A percentile compares a stretch with the other conserved stretches of the same genome.
Conservation (phyloP, 2,329 filamentous ascomycete genomes). For the Penicillium griseofulvum region DNA sequence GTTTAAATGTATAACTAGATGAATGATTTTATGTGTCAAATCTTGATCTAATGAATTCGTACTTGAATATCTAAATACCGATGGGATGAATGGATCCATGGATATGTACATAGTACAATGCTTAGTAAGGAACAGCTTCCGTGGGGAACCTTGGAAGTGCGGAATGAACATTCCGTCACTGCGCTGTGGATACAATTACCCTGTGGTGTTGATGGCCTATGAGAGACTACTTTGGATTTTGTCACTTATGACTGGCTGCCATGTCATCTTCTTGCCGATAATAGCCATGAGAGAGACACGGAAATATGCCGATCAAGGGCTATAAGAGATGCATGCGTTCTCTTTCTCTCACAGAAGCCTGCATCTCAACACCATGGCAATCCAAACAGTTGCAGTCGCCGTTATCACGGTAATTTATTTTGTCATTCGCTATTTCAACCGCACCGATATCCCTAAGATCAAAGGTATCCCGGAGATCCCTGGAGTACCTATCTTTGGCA, state of each 20-base stretch:
- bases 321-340: conserved; percentile 12
- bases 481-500: conserved; percentile 62
- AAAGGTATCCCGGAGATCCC: conserved; percentile 62
- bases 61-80: not conserved
- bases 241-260: not conserved
- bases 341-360: not conserved
- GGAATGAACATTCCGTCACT: conserved; percentile 8
- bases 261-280: too few relatives aligned
- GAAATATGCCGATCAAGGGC: conserved; percentile 5
- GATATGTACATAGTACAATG: too few relatives aligned
- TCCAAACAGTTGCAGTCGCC: conserved; percentile 33
- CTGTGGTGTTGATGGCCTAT: not conserved
- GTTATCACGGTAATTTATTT: conserved; percentile 40
- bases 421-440: conserved; percentile 43
- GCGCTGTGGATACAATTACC: not conserved
- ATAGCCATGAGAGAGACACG: not conserved
- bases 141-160: too few relatives aligned
- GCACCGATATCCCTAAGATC: conserved; percentile 60
- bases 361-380: too few relatives aligned
- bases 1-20: conserved; percentile 22
- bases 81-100: too few relatives aligned
- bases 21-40: conserved; percentile 24
- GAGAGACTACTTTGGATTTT: not conserved
- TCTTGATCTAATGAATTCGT: not conserved
- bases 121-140: too few relatives aligned